These are phyloP conservation scores for Colletotrichum simmondsii DNA, from an alignment of 2,329 filamentous ascomycete genomes.

Conservation along the genomic window DNA sequence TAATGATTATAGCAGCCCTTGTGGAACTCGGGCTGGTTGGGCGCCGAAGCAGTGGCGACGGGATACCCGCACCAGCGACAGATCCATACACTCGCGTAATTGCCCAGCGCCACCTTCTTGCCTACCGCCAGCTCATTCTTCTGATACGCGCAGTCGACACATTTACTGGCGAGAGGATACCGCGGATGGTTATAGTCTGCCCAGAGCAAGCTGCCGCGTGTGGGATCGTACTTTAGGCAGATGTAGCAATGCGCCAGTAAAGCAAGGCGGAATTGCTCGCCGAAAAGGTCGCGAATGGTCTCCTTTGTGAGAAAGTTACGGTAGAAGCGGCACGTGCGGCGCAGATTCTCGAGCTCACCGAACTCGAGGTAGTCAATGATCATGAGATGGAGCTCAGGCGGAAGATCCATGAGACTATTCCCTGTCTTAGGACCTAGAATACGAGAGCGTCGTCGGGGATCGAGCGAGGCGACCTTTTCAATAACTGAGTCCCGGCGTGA, in stretches of 20 bases:
- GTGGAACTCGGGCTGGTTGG: conserved; percentile 53
- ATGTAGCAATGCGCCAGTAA: conserved; percentile 52
- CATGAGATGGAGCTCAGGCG: conserved; percentile 54
- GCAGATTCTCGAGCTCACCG: conserved; percentile 54
- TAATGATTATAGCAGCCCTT: conserved; percentile 51
- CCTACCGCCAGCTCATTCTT: conserved; percentile 49
- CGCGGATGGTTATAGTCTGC: conserved; percentile 42
- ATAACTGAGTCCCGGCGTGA: conserved; percentile 32
- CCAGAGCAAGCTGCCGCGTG: conserved; percentile 45
- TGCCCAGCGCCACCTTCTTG: conserved; percentile 49
- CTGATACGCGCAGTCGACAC: conserved; percentile 51
- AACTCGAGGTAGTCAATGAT: conserved; percentile 54
- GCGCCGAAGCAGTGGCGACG: conserved; percentile 42
- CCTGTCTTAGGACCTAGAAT: conserved; percentile 24
- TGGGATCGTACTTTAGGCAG: conserved; percentile 49
- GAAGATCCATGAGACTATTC: conserved; percentile 47
- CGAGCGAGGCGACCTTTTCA: conserved; percentile 32
- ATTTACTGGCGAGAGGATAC: conserved; percentile 52
- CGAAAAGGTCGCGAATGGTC: conserved; percentile 49
- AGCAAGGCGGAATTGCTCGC: conserved; percentile 41
- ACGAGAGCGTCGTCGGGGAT: conserved; percentile 28
- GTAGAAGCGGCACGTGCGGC: conserved; percentile 52
- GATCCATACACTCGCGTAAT: conserved; percentile 46
- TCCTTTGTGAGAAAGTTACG: conserved; percentile 46
- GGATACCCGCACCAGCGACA: conserved; percentile 59